These are phyloP conservation scores for Kwoniella mangroviensis DNA, from an alignment of 768 basidiomycete genomes.

Conservation along the genomic window DNA sequence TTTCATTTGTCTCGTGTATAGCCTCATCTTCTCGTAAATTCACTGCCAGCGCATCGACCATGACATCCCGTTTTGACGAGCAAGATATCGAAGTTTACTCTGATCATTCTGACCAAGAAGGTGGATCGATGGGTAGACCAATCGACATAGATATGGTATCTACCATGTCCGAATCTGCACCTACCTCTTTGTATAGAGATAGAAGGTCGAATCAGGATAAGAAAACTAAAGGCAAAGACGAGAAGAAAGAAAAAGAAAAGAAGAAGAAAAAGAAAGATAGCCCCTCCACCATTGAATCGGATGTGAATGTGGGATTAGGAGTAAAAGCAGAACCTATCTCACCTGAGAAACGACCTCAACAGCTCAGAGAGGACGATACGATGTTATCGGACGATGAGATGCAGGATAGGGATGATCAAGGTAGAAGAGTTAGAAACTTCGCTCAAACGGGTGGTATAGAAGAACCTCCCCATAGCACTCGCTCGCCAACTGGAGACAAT, in stretches of 20 bases:
- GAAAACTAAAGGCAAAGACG: conserved; percentile 29
- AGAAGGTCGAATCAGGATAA: conserved; percentile 33
- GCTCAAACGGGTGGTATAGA: conserved; percentile 34
- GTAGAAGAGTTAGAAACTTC: conserved; percentile 37
- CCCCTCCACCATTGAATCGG: background rate
- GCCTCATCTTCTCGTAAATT: conserved; percentile 19
- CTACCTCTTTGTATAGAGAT: conserved; percentile 48
- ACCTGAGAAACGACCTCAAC: conserved; percentile 35
- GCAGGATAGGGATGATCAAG: conserved; percentile 49
- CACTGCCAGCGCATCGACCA: conserved; percentile 26
- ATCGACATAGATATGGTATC: conserved; percentile 56
- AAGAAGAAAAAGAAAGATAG: conserved; percentile 24
- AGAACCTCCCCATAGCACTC: background rate
- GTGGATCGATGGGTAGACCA: conserved; percentile 17
- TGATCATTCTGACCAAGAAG: conserved; percentile 45
- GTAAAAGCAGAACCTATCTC: conserved; percentile 47
- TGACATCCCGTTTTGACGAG: conserved; percentile 17
- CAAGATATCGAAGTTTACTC: conserved; percentile 48
- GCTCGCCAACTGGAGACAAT: background rate
- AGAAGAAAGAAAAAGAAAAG: conserved; percentile 24
- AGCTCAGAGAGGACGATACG: conserved; percentile 45
- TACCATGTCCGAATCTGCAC: conserved; percentile 51
- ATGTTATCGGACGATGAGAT: conserved; percentile 48
- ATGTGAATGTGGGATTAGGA: conserved; percentile 1
- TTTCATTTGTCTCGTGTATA: background rate